Evolutionary conservation across 208 protist species (phyloP), one percentile per base, ranked within the genome.

Genomic region (Crithidia thermophila): DNA sequence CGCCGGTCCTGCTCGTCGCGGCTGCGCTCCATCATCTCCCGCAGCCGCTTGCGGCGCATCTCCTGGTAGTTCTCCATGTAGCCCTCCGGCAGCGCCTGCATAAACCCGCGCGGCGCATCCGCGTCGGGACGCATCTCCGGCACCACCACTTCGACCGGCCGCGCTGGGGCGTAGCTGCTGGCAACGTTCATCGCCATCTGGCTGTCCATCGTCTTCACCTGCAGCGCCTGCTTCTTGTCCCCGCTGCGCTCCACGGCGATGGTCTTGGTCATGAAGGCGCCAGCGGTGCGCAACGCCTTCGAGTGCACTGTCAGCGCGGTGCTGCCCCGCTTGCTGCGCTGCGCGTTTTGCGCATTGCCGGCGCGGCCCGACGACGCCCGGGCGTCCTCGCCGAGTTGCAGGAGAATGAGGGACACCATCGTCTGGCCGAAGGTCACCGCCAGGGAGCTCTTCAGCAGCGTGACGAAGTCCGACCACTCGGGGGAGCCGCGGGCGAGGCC

Each of bases 201-300:
- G 52, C 88, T 94, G 64, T 96, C 91, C 47, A 93, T 69, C 31
- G 88, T 96, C 73, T 93, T 93, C n/a, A 96, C 91, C 67, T 93
- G 91, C 62, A 96, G 77, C 18, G 49, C 57, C 66, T 94, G 87
- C 36, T 84, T 82, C 57, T 76, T 74, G n/a, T 55, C 52, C 10
- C 46, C 77, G 1, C 75, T 36, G n/a, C 91, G 74, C n/a, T 87
- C 80, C 0, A 84, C 68, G 0, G 66, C 72, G 43, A 91, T 67
- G 14, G 79, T 65, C 62, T 92, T 91, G 4, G 91, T 92, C 37
- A 75, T 69, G 50, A 96, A 94, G 14, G 79, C 85, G 2, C 91
- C 88, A 18, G 67, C 70, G 8, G 74, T 81, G 25, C 87, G 84
- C 45, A 93, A 74, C 10, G 87, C 81, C 25, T 74, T 81, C 27